Conservation (phyloP, 768 basidiomycete species). For the Phanerodontia chrysosporium region DNA sequence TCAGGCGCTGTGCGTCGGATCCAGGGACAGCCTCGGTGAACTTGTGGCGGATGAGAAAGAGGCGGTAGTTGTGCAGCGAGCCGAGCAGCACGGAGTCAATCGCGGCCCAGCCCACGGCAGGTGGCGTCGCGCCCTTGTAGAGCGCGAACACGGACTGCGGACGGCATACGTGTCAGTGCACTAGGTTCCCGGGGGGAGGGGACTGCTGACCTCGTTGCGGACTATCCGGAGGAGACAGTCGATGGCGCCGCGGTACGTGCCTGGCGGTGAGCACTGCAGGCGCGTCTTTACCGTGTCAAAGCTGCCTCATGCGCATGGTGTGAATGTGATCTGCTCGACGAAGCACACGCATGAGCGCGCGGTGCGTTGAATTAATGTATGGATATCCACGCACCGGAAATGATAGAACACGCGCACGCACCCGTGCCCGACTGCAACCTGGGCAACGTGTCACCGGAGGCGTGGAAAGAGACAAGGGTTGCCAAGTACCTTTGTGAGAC, state of each 20-base stretch:
- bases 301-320: slow-evolving; percentile 30
- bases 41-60: slow-evolving; percentile 48
- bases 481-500: slow-evolving; percentile 11
- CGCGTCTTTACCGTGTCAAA: slow-evolving; percentile 76
- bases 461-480: not conserved
- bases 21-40: slow-evolving; percentile 48
- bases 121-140: slow-evolving; percentile 73
- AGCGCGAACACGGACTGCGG: slow-evolving; percentile 55
- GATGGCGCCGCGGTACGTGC: slow-evolving; percentile 56
- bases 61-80: slow-evolving; percentile 68
- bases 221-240: slow-evolving; percentile 56
- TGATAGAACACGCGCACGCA: slow-evolving; percentile 18
- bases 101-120: slow-evolving; percentile 68
- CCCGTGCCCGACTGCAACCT: slow-evolving; percentile 71
- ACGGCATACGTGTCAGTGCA: no score
- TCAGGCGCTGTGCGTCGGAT: slow-evolving; percentile 45
- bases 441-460: not conserved
- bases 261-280: slow-evolving; percentile 63
- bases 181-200: no score
- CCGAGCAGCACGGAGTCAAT: slow-evolving; percentile 70
- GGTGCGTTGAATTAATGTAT: no score
- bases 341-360: no score
- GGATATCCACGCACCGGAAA: not conserved
- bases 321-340: no score
- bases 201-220: slow-evolving; percentile 59